phyloP scores from a whole-genome alignment of 192 early-diverging fungal genomes.

The Chytriomyces sp. region DNA sequence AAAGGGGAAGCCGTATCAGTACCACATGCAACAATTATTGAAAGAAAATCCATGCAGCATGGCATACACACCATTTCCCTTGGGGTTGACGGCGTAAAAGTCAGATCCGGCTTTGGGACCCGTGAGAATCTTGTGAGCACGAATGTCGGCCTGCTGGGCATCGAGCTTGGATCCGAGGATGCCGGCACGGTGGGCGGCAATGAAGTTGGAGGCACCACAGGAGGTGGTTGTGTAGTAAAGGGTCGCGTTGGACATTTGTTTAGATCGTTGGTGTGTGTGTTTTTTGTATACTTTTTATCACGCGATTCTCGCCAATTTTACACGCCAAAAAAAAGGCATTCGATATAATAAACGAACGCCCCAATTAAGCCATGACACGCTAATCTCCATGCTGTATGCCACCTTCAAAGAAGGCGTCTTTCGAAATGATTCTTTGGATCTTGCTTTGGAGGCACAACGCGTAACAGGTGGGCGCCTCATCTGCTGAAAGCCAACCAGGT shows the following conservation, averaged over 20 bases:
- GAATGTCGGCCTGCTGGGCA: slow-evolving; percentile 29
- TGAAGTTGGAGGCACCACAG: slow-evolving; percentile 38
- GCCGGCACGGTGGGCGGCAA: slow-evolving; percentile 40
- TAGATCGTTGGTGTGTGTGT: neutral
- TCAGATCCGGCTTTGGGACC: slow-evolving; percentile 30
- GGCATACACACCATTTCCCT: slow-evolving; percentile 20
- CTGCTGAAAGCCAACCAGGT: too few species aligned
- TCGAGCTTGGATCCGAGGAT: slow-evolving; percentile 32
- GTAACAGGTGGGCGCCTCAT: too few species aligned
- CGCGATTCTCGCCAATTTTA: neutral
- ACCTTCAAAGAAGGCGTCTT: too few species aligned
- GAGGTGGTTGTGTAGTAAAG: slow-evolving; percentile 37
- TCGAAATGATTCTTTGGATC: too few species aligned
- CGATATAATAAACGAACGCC: too few species aligned
- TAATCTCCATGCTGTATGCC: too few species aligned
- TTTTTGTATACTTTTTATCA: neutral
- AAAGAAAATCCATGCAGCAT: too few species aligned
- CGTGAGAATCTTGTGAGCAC: slow-evolving; percentile 26
- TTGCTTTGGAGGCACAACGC: too few species aligned
- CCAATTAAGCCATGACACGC: too few species aligned
- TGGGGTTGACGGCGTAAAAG: slow-evolving; percentile 39
- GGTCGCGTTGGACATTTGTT: neutral
- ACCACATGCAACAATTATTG: too few species aligned
- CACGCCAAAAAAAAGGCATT: too few species aligned
- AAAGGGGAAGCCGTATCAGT: too few species aligned